Conservation (phyloP, 805 yeast species). For the Lachancea meyersii region DNA sequence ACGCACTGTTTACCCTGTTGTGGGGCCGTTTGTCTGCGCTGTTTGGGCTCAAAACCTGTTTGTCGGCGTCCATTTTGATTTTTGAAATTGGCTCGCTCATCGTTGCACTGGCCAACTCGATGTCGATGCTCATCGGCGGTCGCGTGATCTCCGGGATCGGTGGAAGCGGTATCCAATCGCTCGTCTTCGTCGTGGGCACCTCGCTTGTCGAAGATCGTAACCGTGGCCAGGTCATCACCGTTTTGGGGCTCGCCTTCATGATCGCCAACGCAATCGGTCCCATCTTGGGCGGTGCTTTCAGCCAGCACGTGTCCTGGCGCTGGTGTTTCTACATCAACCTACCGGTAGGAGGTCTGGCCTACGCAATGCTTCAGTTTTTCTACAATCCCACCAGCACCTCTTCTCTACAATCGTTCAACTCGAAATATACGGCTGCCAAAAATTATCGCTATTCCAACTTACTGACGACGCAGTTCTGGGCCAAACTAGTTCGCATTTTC, state of each 20-base stretch:
- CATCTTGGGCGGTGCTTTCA: slow-evolving; percentile 60
- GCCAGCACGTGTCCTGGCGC: slow-evolving; percentile 56
- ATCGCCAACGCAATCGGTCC: slow-evolving; percentile 56
- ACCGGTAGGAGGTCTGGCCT: slow-evolving; percentile 50
- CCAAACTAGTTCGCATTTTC: background rate
- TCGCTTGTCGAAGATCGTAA: slow-evolving; percentile 22
- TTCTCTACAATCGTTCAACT: slow-evolving; percentile 13
- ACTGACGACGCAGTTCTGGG: slow-evolving; percentile 1
- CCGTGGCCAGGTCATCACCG: slow-evolving; percentile 22
- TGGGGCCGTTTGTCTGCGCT: slow-evolving; percentile 63
- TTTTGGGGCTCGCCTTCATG: slow-evolving; percentile 34
- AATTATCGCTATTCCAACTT: background rate
- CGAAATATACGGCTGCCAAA: background rate
- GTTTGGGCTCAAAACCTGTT: slow-evolving; percentile 49
- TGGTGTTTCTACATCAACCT: slow-evolving; percentile 72
- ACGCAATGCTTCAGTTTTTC: slow-evolving; percentile 13
- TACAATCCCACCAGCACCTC: slow-evolving; percentile 14
- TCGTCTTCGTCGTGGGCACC: slow-evolving; percentile 50
- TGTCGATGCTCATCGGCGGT: slow-evolving; percentile 63
- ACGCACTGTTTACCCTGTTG: slow-evolving; percentile 47
- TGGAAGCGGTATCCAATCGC: slow-evolving; percentile 59
- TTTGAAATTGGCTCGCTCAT: slow-evolving; percentile 61
- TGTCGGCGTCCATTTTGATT: slow-evolving; percentile 45
- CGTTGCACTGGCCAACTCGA: slow-evolving; percentile 47
- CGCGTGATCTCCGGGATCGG: slow-evolving; percentile 68